Evolutionary conservation across 129 eudicot genomes (phyloP), one percentile per base, ranked within the genome.

Genomic region (Helichrysum umbraculigerum): DNA sequence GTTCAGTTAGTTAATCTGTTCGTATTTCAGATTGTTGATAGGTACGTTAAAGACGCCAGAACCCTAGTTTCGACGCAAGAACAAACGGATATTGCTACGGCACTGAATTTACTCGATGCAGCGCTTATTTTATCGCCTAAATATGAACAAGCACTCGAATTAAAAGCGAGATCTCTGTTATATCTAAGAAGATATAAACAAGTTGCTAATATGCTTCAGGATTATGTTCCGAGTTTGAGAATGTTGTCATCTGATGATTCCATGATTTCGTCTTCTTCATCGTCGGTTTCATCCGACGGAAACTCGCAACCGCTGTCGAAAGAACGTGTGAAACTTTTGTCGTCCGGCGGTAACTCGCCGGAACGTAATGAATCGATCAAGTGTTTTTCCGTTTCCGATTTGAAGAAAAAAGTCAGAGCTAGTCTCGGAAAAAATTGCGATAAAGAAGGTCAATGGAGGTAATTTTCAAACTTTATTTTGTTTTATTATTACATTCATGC

Each of bases 361-460:
- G 78, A 79, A 22, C 80, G 70, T 1, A 72, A 57, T 21, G 89
- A 87, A 71, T 69, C 81, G 65, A 87, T 87, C 72, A 89, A 83
- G 87, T 95, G 99, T 64, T 95, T 95, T 71, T 95, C 97, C 15
- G 97, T 89, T 17, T 87, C 97, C n/a, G 97, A 95, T 83, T 85
- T 95, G 90, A 95, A 91, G 89, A 95, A 88, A 78, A 91, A 89
- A 28, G 90, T 95, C 51, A 76, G 87, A 80, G 89, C 97, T 60
- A 88, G 96, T 0, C 78, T 91, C 42, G 75, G 73, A 6, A 89
- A 84, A 83, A 86, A 82, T 67, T 81, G 78, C 65, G 94, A 95
- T 33, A 87, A 79, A 69, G 89, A 88, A 82, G 97, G 94, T 8
- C 96, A 89, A 74, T 95, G 99, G 99, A 95, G 99, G 99, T 95